These are phyloP conservation scores for Brachypodium distachyon DNA, from an alignment of 202 grass and related monocot genomes.

Conservation along the genomic window DNA sequence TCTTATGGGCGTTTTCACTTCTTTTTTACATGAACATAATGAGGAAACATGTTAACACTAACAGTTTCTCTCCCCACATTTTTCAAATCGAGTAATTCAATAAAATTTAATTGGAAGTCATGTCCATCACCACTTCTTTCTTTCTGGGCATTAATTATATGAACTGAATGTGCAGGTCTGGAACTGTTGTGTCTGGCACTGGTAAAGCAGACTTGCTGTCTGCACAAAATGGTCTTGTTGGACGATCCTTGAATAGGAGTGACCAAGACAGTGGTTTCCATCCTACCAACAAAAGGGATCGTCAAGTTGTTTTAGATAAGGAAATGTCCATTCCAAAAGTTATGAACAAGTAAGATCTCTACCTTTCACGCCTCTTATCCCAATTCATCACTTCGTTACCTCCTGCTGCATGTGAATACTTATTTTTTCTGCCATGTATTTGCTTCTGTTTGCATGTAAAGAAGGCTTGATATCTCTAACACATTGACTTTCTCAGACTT, in stretches of 20 bases:
- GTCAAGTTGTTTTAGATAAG: conserved; percentile 51
- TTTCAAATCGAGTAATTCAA: background rate
- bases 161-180: conserved; percentile 52
- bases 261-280: conserved; percentile 57
- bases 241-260: conserved; percentile 47
- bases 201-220: conserved; percentile 62
- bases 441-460: background rate
- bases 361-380: conserved; percentile 13
- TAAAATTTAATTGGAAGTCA: conserved; percentile 3
- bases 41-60: background rate
- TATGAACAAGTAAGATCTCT: conserved; percentile 72
- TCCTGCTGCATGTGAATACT: background rate
- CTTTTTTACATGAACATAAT: background rate
- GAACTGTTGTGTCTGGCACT: conserved; percentile 31
- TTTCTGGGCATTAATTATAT: conserved; percentile 15
- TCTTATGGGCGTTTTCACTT: too few species aligned
- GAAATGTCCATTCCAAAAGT: conserved; percentile 44
- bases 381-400: background rate
- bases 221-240: conserved; percentile 48
- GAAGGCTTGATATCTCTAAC: conserved; percentile 20
- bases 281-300: conserved; percentile 61
- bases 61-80: conserved; percentile 6
- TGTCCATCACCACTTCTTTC: background rate
- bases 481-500: conserved; percentile 41
- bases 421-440: background rate